phyloP scores from a whole-genome alignment of 495 filamentous ascomycete species.

The Terfezia boudieri region DNA sequence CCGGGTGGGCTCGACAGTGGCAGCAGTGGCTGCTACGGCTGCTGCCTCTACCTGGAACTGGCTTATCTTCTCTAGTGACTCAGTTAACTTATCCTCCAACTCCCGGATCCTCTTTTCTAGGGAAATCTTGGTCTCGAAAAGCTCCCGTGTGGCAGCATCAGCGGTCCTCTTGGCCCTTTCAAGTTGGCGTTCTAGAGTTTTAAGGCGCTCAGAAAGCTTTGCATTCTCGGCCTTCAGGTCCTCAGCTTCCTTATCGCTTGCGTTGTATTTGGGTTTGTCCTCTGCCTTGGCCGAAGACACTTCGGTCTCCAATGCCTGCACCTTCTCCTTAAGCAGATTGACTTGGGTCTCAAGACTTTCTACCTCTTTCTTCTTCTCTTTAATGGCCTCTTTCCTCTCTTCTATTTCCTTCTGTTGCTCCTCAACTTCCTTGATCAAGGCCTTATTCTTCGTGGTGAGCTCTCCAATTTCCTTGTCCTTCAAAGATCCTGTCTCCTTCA shows the following conservation, averaged over 20 bases:
- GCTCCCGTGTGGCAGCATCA: neutral
- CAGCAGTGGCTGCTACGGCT: conserved; percentile 5
- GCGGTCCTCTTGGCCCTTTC: neutral
- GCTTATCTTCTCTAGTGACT: conserved; percentile 4
- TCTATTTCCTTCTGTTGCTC: neutral
- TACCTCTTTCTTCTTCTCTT: conserved; percentile 19
- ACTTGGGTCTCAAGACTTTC: conserved; percentile 17
- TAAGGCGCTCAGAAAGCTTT: conserved; percentile 29
- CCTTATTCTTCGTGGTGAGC: conserved; percentile 5
- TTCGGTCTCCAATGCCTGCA: neutral
- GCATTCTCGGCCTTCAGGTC: conserved; percentile 27
- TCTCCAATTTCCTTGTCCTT: conserved; percentile 24
- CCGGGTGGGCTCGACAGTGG: neutral
- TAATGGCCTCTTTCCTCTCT: conserved; percentile 16
- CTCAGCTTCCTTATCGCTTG: conserved; percentile 16
- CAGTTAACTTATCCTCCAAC: conserved; percentile 3
- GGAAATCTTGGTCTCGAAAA: neutral
- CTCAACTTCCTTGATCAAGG: neutral
- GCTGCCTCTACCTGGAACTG: conserved; percentile 1
- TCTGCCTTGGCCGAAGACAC: conserved; percentile 5
- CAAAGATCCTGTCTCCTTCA: conserved; percentile 11
- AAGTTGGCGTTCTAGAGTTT: conserved; percentile 22
- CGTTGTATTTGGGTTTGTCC: conserved; percentile 9
- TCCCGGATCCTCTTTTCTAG: conserved; percentile 1
- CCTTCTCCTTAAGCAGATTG: conserved; percentile 19